Evolutionary conservation across 2,329 filamentous ascomycete species (phyloP).

Genomic region (Aspergillus uvarum): DNA sequence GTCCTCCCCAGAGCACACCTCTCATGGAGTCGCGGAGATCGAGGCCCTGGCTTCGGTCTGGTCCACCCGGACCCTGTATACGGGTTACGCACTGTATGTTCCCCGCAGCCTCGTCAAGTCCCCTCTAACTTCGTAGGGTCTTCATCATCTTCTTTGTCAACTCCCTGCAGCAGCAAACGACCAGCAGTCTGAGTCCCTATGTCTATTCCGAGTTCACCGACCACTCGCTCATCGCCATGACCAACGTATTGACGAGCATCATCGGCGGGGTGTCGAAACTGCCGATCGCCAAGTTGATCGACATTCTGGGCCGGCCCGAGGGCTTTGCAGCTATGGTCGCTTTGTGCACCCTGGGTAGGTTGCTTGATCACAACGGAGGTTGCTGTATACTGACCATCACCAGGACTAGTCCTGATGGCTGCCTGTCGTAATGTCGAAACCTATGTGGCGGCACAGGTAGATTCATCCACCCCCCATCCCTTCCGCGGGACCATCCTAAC

Average conservation of each 20-base stretch:
- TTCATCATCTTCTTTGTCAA: constrained; percentile 14
- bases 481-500: not conserved
- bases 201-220: constrained; percentile 10
- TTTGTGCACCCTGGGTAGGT: constrained; percentile 2
- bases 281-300: constrained; percentile 61
- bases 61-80: constrained; percentile 7
- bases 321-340: constrained; percentile 41
- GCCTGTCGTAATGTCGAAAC: constrained; percentile 59
- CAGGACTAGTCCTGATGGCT: constrained; percentile 61
- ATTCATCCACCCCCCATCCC: too few species aligned
- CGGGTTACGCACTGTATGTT: constrained; percentile 7
- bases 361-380: not conserved
- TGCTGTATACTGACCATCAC: not conserved
- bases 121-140: constrained; percentile 1
- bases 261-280: constrained; percentile 60
- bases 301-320: constrained; percentile 62
- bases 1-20: not conserved
- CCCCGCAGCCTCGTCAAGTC: not conserved
- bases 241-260: constrained; percentile 55
- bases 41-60: constrained; percentile 9
- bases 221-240: constrained; percentile 10
- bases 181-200: constrained; percentile 9
- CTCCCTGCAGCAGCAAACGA: constrained; percentile 8
- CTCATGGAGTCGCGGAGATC: constrained; percentile 9
- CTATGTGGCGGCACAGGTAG: constrained; percentile 61